Percentiles rank a stretch among this genome's conserved stretches.
Conservation (phyloP, 1,284 basidiomycete genomes). For the Pseudozyma thailandica region DNA sequence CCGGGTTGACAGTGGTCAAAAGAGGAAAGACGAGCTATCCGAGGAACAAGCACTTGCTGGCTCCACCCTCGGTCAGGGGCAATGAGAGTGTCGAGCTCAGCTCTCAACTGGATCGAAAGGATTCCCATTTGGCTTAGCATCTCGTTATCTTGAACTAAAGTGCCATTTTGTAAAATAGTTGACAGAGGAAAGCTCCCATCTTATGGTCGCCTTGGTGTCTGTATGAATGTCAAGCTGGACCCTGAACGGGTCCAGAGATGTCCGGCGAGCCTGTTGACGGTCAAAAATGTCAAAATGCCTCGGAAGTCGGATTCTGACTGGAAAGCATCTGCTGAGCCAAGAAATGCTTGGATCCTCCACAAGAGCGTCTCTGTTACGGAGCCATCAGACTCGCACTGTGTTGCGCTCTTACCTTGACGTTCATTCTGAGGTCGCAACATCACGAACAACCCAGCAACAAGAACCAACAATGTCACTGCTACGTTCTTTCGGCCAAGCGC, state of each 20-base stretch:
- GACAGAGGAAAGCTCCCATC: too few species aligned
- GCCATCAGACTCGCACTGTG: too few species aligned
- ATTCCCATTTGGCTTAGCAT: slow-evolving; percentile 17
- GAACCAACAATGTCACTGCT: slow-evolving; percentile 49
- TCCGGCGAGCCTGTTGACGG: too few species aligned
- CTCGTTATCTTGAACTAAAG: not conserved
- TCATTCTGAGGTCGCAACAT: not conserved
- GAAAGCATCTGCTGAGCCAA: slow-evolving; percentile 19
- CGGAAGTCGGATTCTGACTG: not conserved
- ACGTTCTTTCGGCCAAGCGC: slow-evolving; percentile 51
- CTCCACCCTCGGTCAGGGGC: slow-evolving; percentile 14
- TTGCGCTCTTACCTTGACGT: too few species aligned
- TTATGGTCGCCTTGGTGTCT: too few species aligned
- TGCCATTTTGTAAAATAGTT: not conserved
- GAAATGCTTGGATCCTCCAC: slow-evolving; percentile 18
- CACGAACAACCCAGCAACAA: not conserved
- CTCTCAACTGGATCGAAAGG: slow-evolving; percentile 28
- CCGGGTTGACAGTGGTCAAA: slow-evolving; percentile 32
- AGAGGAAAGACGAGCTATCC: slow-evolving; percentile 19
- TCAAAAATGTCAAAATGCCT: too few species aligned
- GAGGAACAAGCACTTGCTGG: slow-evolving; percentile 20
- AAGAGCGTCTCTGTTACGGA: slow-evolving; percentile 8
- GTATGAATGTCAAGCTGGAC: too few species aligned
- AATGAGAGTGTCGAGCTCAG: slow-evolving; percentile 35
- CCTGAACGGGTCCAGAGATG: too few species aligned